Evolutionary conservation across 352 stramenopile species (phyloP), one percentile per base, ranked within the genome.

Genomic region (Phytophthora cajani): DNA sequence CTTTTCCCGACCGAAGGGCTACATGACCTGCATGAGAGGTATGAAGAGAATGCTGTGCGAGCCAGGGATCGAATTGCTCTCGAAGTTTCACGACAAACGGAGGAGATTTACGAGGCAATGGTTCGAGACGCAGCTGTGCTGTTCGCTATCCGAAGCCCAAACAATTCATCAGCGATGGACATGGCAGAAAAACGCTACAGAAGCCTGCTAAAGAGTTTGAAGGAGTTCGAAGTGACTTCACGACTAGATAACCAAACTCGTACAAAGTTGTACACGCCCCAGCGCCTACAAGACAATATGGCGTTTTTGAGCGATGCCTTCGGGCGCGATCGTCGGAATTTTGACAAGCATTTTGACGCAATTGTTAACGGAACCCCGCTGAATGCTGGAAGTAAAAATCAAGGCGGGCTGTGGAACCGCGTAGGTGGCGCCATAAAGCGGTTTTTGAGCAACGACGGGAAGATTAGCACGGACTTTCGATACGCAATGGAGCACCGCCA

Each of bases 141-240:
- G 2, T 74, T 77, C 54, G 44, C 70, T 40, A 46, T 71, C 10
- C 25, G 36, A 71, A 42, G 12, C 4, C 32, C 50, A 7, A 12
- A 16, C 14, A 67, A 62, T 21, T 10, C 59, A 12, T 16, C 21
- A 21, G 16, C n/a, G 53, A 67, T 71, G 55, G 60, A 77, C 40
- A 25, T 0, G 12, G 49, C 36, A 1, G 21, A 23, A 17, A 6
- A 10, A 11, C 23, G 11, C 0, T 71, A 67, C 9, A 5, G 27
- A 12, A 2, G 5, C 4, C 36, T 74, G 1, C 33, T 74, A 7
- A 17, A 46, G 23, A 7, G 38, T 12, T 62, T 38, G 55, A 17
- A 71, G 0, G 14, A 61, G 10, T 23, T 2, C 23, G 36, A 40
- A 10, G 10, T 56, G 7, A 3, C 49, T 10, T 10, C 4, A 3